Conservation (phyloP, 177 flowering plant genomes). For the Vitis hybrid region DNA sequence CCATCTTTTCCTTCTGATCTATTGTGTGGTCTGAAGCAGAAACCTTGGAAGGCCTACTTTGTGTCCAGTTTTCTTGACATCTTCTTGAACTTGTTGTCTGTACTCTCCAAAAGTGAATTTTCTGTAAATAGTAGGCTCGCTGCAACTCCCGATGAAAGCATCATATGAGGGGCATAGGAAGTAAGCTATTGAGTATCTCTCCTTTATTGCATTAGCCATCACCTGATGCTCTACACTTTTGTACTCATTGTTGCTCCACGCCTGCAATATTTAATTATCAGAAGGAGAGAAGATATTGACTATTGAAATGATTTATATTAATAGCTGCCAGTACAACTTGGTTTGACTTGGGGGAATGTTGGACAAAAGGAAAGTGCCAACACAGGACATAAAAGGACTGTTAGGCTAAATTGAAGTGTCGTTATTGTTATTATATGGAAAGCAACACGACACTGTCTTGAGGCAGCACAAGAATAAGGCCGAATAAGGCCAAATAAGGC, state of each 20-base stretch:
- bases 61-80: constrained; percentile 56
- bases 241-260: constrained; percentile 79
- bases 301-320: not conserved
- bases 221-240: constrained; percentile 83
- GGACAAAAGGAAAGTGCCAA: not conserved
- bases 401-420: not conserved
- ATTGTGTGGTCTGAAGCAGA: constrained; percentile 17
- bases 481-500: no score
- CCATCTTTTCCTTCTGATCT: not conserved
- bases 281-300: not conserved
- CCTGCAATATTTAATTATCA: constrained; percentile 35
- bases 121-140: constrained; percentile 56
- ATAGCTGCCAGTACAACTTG: not conserved
- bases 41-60: constrained; percentile 75
- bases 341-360: not conserved
- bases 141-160: constrained; percentile 48
- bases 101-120: constrained; percentile 70
- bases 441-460: no score
- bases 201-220: constrained; percentile 49
- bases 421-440: no score
- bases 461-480: no score
- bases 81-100: constrained; percentile 62
- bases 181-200: constrained; percentile 74
- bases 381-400: not conserved
- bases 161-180: constrained; percentile 79